Percentiles rank a stretch among this genome's conserved stretches.
Conservation (phyloP, 2,329 filamentous ascomycete genomes). For the Hypoxylon sp. region DNA sequence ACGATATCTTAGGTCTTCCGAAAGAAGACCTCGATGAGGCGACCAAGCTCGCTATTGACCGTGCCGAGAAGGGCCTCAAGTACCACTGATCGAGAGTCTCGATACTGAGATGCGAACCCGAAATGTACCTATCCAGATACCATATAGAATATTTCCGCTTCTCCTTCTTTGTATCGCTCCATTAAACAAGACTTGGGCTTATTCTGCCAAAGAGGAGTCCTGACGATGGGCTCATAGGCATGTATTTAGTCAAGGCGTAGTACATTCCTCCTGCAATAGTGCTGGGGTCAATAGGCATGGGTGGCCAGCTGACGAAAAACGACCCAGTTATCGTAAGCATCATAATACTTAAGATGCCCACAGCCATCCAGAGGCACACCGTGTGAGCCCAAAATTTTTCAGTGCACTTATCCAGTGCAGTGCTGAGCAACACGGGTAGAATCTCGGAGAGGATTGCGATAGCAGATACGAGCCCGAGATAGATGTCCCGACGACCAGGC, state of each 20-base stretch:
- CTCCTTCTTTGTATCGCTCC: not conserved
- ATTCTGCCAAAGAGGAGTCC: slow-evolving; percentile 36
- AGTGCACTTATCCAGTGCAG: slow-evolving; percentile 63
- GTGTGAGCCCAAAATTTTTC: slow-evolving; percentile 59
- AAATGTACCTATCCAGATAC: not conserved
- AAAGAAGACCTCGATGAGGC: slow-evolving; percentile 71
- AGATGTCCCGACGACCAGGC: slow-evolving; percentile 55
- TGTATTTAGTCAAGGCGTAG: slow-evolving; percentile 53
- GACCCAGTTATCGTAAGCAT: slow-evolving; percentile 58
- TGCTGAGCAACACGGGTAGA: slow-evolving; percentile 65
- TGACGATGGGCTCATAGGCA: slow-evolving; percentile 38
- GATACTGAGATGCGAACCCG: no score
- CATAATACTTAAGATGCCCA: slow-evolving; percentile 61
- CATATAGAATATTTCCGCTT: slow-evolving; percentile 1
- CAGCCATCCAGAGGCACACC: slow-evolving; percentile 59
- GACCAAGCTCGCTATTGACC: slow-evolving; percentile 64
- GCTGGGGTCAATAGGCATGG: slow-evolving; percentile 64
- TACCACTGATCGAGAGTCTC: slow-evolving; percentile 41
- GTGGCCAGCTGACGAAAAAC: slow-evolving; percentile 61
- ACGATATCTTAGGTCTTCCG: slow-evolving; percentile 69
- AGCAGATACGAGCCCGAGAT: slow-evolving; percentile 59
- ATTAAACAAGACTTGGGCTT: slow-evolving; percentile 22
- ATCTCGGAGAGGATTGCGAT: slow-evolving; percentile 64
- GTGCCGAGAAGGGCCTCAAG: slow-evolving; percentile 42
- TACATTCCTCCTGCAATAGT: slow-evolving; percentile 63